phyloP scores from a whole-genome alignment of 148 eudicot genomes.

The Polygonum aviculare region DNA sequence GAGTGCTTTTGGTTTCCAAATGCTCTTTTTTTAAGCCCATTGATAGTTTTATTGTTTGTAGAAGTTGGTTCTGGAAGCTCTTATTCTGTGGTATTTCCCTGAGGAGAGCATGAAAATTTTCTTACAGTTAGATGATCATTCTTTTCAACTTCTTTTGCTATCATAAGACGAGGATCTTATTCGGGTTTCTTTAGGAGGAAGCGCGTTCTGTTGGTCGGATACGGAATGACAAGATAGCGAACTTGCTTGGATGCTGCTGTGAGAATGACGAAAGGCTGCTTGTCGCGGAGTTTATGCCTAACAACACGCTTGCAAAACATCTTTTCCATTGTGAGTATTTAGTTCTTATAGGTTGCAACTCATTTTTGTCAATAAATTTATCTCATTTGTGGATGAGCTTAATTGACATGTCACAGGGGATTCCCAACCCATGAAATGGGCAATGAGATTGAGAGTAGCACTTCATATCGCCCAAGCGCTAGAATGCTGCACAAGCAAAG shows the following conservation, averaged over 20 bases:
- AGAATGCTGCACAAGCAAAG: slow-evolving; percentile 59
- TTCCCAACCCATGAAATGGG: slow-evolving; percentile 68
- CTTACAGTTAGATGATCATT: not conserved
- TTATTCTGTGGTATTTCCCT: not conserved
- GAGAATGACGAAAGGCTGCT: slow-evolving; percentile 65
- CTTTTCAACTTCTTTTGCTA: not conserved
- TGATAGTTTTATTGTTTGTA: not conserved
- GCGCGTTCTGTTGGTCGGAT: slow-evolving; percentile 58
- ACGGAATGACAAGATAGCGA: slow-evolving; percentile 45
- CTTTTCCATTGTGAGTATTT: slow-evolving; percentile 57
- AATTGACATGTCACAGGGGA: slow-evolving; percentile 39
- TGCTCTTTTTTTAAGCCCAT: not conserved
- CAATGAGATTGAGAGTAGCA: slow-evolving; percentile 67
- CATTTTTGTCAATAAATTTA: not conserved
- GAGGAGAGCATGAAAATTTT: not conserved
- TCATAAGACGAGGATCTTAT: not conserved
- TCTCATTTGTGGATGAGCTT: not conserved
- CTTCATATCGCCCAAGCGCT: slow-evolving; percentile 58
- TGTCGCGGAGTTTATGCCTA: slow-evolving; percentile 65
- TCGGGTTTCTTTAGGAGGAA: slow-evolving; percentile 40
- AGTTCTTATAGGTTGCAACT: not conserved
- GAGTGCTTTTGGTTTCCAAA: too few species aligned
- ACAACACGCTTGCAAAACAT: slow-evolving; percentile 66
- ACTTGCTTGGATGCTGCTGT: slow-evolving; percentile 65
- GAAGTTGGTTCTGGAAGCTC: not conserved